A percentile compares a stretch with the other conserved stretches of the same genome.
Conservation (phyloP, 805 yeast genomes). For the Lipomyces sp. region DNA sequence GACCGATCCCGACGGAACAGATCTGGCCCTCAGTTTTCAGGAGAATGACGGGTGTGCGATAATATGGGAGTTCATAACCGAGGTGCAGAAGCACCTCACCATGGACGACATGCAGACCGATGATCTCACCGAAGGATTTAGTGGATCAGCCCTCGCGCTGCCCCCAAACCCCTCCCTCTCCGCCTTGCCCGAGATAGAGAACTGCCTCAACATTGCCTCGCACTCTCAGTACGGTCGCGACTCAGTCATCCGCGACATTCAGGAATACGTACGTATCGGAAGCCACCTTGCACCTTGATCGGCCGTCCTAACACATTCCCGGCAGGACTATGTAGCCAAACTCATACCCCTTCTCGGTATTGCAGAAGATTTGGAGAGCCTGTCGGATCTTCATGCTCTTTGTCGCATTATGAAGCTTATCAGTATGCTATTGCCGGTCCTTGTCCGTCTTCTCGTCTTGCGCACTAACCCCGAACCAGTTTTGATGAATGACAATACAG, state of each 20-base stretch:
- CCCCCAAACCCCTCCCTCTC: constrained; percentile 58
- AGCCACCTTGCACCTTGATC: not conserved
- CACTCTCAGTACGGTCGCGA: constrained; percentile 62
- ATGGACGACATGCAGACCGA: constrained; percentile 33
- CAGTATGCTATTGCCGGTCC: constrained; percentile 5
- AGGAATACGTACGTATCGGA: constrained; percentile 38
- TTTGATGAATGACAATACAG: constrained; percentile 63
- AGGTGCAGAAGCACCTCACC: constrained; percentile 26
- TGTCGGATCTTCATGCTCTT: constrained; percentile 59
- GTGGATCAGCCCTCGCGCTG: constrained; percentile 65
- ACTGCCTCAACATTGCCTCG: constrained; percentile 56
- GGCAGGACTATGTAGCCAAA: constrained; percentile 47
- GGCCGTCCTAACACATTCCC: not conserved
- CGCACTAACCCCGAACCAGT: constrained; percentile 34
- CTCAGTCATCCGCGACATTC: constrained; percentile 55
- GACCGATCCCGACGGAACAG: constrained; percentile 65
- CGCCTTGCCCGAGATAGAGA: constrained; percentile 54
- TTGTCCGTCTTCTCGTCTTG: not conserved
- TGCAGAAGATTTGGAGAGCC: constrained; percentile 53
- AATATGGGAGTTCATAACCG: constrained; percentile 46
- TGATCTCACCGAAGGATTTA: constrained; percentile 70
- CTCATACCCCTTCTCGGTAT: constrained; percentile 52
- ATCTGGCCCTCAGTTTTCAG: constrained; percentile 83
- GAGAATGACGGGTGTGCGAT: constrained; percentile 86
- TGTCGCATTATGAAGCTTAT: constrained; percentile 69